Percentiles rank a stretch among this genome's conserved stretches.
Evolutionary conservation across 306 rosid genomes (phyloP).

Genomic region (Cucumis sativus): DNA sequence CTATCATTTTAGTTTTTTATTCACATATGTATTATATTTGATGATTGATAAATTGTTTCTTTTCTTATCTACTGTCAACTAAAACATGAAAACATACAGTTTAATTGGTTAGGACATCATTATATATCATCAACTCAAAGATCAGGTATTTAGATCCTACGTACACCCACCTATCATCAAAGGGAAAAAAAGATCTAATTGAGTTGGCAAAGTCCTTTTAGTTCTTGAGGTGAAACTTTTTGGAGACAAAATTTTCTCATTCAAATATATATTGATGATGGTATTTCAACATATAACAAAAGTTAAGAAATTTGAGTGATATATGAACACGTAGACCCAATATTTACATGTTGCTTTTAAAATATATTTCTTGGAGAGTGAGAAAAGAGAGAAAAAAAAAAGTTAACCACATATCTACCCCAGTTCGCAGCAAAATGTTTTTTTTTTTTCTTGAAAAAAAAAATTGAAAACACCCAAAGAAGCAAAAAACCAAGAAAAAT

Average conservation of each 20-base stretch:
- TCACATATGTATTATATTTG: no score
- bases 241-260: not conserved
- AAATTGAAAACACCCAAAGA: not conserved
- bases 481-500: not conserved
- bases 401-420: not conserved
- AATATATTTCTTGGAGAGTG: not conserved
- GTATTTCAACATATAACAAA: not conserved
- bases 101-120: no score
- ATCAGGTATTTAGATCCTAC: no score
- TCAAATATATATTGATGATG: not conserved
- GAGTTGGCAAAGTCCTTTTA: not conserved
- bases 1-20: no score
- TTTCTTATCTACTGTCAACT: no score
- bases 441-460: not conserved
- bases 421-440: conserved; percentile 2
- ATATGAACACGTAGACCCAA: not conserved
- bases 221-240: not conserved
- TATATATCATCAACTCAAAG: no score
- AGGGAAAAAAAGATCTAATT: no score
- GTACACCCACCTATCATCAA: no score
- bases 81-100: no score
- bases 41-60: no score
- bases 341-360: not conserved
- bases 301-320: not conserved
- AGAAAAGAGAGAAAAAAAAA: not conserved